Evolutionary conservation across 805 yeast genomes (phyloP).

Genomic region (Saccharomyces mikatae): DNA sequence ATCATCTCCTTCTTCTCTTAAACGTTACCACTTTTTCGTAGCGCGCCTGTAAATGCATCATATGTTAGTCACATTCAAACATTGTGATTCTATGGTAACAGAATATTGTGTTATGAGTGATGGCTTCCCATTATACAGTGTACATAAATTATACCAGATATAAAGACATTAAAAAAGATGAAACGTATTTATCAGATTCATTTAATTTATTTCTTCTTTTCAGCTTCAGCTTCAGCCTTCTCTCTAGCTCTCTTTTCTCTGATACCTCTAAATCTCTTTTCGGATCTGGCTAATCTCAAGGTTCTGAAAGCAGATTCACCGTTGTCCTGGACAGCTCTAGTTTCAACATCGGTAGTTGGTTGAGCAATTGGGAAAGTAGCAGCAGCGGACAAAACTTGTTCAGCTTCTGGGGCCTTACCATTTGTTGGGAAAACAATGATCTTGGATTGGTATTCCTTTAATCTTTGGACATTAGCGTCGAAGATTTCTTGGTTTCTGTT

Average conservation of each 20-base stretch:
- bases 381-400: conserved; percentile 66
- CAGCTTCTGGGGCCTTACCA: conserved; percentile 72
- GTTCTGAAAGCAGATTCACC: conserved; percentile 84
- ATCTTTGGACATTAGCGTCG: conserved; percentile 90
- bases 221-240: conserved; percentile 98
- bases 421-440: conserved; percentile 93
- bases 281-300: conserved; percentile 90
- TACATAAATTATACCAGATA: conserved; percentile 23
- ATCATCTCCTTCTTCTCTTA: neutral
- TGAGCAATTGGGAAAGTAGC: conserved; percentile 89
- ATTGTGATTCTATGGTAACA: neutral
- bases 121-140: conserved; percentile 31
- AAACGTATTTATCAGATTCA: neutral
- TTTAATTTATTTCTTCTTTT: conserved; percentile 81
- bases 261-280: conserved; percentile 88
- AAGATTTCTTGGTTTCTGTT: conserved; percentile 95
- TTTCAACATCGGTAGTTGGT: conserved; percentile 59
- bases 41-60: neutral
- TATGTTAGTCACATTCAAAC: neutral
- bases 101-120: conserved; percentile 20
- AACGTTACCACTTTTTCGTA: neutral
- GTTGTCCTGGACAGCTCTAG: conserved; percentile 82
- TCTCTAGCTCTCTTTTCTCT: conserved; percentile 97
- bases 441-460: conserved; percentile 92
- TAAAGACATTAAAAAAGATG: conserved; percentile 7